A percentile compares a stretch with the other conserved stretches of the same genome.
Evolutionary conservation across 2,329 filamentous ascomycete genomes (phyloP).

Genomic region (Scedosporium boydii): DNA sequence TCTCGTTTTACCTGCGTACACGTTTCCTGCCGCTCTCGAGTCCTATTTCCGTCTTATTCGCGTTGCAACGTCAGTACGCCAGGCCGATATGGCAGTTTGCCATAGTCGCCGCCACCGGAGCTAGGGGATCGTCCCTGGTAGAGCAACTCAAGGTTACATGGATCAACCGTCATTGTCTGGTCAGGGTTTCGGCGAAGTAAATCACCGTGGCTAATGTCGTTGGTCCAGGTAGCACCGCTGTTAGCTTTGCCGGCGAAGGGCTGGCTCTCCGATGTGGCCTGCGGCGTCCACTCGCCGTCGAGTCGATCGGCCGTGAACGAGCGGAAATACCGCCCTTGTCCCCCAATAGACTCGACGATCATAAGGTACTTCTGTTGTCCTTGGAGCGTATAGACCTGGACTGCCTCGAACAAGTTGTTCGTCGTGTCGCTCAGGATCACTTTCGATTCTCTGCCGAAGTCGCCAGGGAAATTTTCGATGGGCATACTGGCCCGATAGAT

Average conservation of each 20-base stretch:
- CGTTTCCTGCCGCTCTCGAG: too few relatives aligned
- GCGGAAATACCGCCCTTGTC: constrained; percentile 53
- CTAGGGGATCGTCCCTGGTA: constrained; percentile 48
- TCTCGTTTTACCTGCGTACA: too few relatives aligned
- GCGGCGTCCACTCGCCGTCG: constrained; percentile 45
- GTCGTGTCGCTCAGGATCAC: constrained; percentile 41
- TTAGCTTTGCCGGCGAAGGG: constrained; percentile 61
- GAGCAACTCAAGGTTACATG: constrained; percentile 55
- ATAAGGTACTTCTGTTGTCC: constrained; percentile 52
- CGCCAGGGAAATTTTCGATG: constrained; percentile 50
- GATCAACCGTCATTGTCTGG: constrained; percentile 52
- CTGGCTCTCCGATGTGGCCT: constrained; percentile 43
- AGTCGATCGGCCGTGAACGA: constrained; percentile 53
- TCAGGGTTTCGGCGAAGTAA: constrained; percentile 46
- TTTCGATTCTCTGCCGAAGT: constrained; percentile 42
- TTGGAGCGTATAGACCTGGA: constrained; percentile 53
- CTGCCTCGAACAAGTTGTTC: constrained; percentile 55
- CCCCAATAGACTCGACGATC: constrained; percentile 55
- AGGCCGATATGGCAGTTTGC: constrained; percentile 41
- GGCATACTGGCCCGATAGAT: constrained; percentile 58
- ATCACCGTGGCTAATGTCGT: constrained; percentile 59
- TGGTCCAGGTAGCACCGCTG: constrained; percentile 54
- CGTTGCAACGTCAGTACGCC: constrained; percentile 36
- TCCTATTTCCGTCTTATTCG: too few relatives aligned
- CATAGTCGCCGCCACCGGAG: constrained; percentile 35